Base-by-base conservation (phyloP, 257 asterid species). In the Marsdenia floribunda region DNA sequence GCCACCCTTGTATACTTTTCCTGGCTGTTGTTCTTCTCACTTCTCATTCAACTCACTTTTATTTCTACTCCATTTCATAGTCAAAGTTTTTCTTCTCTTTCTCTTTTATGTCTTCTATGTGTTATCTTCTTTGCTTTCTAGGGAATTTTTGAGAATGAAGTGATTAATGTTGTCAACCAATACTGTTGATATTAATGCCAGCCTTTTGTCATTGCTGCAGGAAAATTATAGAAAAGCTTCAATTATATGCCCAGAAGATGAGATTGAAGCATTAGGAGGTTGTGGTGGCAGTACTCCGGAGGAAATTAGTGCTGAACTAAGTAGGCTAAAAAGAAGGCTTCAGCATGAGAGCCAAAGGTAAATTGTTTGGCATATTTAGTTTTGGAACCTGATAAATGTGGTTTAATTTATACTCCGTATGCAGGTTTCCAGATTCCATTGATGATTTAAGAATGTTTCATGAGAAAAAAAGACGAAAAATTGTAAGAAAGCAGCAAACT, bases 391-490 rank as follows among this genome's bases (percentile, higher is more conserved):
- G 52, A 38, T 66, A 37, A 9, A 5, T 19, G 40, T 66, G 1
- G 46, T 38, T 38, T 38, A 6, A 37, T 38, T 65, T 65, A 19
- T 37, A 38, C 50, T 38, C 29, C 9, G 19, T 26, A 42, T 86
- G 88, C 93, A 92, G 97, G 82, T 86, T 83, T 82, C 82, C 94
- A 26, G 98, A 93, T 77, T 83, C 97, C 68, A 87, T 93, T 78
- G 98, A 89, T 68, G 98, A 90, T 83, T 90, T 93, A 69, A 88
- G 89, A 78, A 79, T 85, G 87, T 55, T 84, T 86, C 84, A 74
- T 50, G 86, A 83, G 82, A 84, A 89, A 76, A 92, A 89, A 74
- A 83, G 90, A 75, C 89, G 93, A 57, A 89, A 86, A 80, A 88
- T 89, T 57, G 75, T 85, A 68, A 90, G 82, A 76, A 93, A 88